Conservation (phyloP, 352 stramenopile genomes). For the Phytophthora meadii region DNA sequence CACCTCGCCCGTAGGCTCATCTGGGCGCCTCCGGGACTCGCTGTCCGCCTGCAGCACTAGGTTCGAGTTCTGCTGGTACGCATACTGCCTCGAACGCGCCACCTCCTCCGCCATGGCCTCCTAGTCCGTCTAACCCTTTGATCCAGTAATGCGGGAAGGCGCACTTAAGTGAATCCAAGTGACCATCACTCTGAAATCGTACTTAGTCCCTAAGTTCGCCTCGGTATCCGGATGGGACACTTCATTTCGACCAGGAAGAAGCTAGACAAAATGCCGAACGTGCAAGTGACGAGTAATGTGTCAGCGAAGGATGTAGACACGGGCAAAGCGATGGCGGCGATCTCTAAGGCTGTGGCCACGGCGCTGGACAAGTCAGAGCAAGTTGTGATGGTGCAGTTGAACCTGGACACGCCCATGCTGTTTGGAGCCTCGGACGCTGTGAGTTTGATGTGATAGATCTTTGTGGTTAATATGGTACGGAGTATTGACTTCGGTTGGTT, state of each 20-base stretch:
- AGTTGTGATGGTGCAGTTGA: constrained; percentile 64
- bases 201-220: no score
- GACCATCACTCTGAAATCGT: no score
- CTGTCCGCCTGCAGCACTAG: constrained; percentile 94
- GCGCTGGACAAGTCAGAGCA: constrained; percentile 62
- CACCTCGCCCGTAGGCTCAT: constrained; percentile 90
- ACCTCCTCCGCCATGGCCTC: constrained; percentile 88
- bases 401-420: constrained; percentile 59
- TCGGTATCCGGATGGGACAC: background rate
- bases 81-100: constrained; percentile 91
- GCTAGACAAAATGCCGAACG: constrained; percentile 66
- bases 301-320: constrained; percentile 35
- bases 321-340: constrained; percentile 35
- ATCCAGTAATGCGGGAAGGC: background rate
- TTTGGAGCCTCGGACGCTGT: constrained; percentile 60
- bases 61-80: constrained; percentile 95
- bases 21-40: constrained; percentile 75
- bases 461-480: background rate
- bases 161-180: background rate
- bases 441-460: constrained; percentile 3
- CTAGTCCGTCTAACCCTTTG: background rate
- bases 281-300: constrained; percentile 65
- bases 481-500: background rate
- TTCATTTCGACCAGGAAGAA: background rate
- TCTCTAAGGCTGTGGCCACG: constrained; percentile 50